phyloP scores from a whole-genome alignment of 2,329 filamentous ascomycete genomes.

The Monosporascus sp. region DNA sequence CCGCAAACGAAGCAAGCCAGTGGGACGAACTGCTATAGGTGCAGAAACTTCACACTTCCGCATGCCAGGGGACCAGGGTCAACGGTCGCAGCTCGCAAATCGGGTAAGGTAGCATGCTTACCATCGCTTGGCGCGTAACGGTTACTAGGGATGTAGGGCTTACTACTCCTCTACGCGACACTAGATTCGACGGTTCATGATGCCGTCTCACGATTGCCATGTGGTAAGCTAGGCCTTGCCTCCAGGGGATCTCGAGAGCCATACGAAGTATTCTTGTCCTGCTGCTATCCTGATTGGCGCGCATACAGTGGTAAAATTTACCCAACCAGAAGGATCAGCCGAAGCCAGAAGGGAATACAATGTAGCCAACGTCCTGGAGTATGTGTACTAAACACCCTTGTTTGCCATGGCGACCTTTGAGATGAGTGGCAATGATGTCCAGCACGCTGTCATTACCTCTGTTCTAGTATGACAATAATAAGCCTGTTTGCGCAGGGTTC shows the following conservation, averaged over 20 bases:
- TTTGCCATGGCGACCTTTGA: no score
- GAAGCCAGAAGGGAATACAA: no score
- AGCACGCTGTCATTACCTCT: no score
- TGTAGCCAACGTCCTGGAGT: no score
- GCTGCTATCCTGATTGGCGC: background rate
- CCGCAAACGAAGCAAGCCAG: conserved; percentile 1
- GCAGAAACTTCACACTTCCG: conserved; percentile 11
- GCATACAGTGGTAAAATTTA: background rate
- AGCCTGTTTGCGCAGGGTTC: no score
- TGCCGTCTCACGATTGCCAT: background rate
- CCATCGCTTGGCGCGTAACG: background rate
- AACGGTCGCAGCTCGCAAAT: background rate
- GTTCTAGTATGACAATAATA: no score
- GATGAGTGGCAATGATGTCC: no score
- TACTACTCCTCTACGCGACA: background rate
- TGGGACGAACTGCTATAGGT: conserved; percentile 12
- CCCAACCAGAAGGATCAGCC: background rate
- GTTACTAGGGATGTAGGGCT: background rate
- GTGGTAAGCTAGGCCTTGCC: background rate
- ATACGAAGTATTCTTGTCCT: background rate
- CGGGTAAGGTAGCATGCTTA: background rate
- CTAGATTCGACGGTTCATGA: background rate
- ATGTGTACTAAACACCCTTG: no score
- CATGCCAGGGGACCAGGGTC: conserved; percentile 7
- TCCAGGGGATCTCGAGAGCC: background rate